Evolutionary conservation across 2,329 filamentous ascomycete genomes (phyloP), one percentile per base, ranked within the genome.

Genomic region (Diaporthe citriasiana): DNA sequence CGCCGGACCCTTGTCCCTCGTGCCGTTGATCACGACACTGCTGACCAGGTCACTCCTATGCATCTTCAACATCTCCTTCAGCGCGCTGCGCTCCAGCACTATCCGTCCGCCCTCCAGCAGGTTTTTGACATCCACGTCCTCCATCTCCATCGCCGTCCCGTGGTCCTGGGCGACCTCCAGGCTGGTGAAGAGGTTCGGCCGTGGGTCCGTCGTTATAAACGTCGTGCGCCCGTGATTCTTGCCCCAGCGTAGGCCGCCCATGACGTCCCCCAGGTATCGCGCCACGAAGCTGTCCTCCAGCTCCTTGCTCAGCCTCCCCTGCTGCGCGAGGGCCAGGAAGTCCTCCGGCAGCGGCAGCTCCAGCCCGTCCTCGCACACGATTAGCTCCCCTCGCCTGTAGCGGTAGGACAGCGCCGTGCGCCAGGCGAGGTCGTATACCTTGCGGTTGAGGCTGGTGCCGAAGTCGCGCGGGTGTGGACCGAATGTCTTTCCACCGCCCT

Each of bases 71-170:
- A 98, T 91, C 82, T 90, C 88, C 82, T 92, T 89, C 80, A 99
- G 87, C 47, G 96, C 96, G 55, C 86, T 85, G 82, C 93, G 91
- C 89, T 99, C 97, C 79, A 99, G 91, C 75, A 99, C 92, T 75
- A 99, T 86, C 79, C 95, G 91, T 71, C 94, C 93, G 71, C 93
- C 92, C 86, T 97, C 94, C 77, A 99, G 85, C 77, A 99, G 84
- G 82, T 98, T 94, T 89, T 98, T 99, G 76, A 99, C 95, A 84
- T 98, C 97, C 47, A 99, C 94, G 76, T 97, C 93, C n/a, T 89
- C 86, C 74, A 93, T 87, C 73, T 90, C 89, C 78, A 95, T 85
- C 12, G 93, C 92, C 72, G 91, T 89, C 27, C 93, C 94, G 76
- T 95, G 89, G 79, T 89, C 85, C 12, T 89, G 89, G 76, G 92